Base-by-base conservation (phyloP, 2,329 filamentous ascomycete species). In the Fusarium metavorans region DNA sequence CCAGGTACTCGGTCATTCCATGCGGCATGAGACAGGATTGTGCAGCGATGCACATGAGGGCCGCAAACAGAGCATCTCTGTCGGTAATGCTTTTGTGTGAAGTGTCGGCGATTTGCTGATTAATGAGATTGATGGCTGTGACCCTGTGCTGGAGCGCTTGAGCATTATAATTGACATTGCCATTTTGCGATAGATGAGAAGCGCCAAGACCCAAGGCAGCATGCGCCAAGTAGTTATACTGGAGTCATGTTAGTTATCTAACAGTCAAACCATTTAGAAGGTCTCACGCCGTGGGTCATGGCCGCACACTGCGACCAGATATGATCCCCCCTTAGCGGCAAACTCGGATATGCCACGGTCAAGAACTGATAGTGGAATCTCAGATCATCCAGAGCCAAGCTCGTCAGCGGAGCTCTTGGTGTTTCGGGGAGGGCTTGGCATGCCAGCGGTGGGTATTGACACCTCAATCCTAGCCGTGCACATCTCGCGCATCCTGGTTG, bases 341-440 rank as follows among this genome's bases (percentile, higher is more conserved):
- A 64, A 2, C 82, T 81, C 2, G 83, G 83, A 50, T 82, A 82
- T 6, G 86, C 86, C 2, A 82, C 77, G 1, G 84, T 80, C 14
- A 88, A 73, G 68, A 88, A 88, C 70, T 88, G 86, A 67, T 88
- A 86, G 69, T 88, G 88, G 72, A 87, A 87, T 9, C 85, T 81
- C 78, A 89, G 81, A 71, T 88, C 87, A 48, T 85, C 80, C 18
- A 84, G 75, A 30, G 37, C 35, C 57, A 60, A 34, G 25, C 57
- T 60, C 18, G 79, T 81, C 66, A 86, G 85, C 59, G 59, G 59
- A 18, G 59, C 41, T 34, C 58, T 66, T 27, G 75, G 70, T 30
- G 72, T 50, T 9, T 68, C 60, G 39, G 74, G 59, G 18, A 71
- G 64, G 43, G 14, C 69, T 34, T 60, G 68, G 9, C 25, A 67